Percentiles rank a stretch among this genome's conserved stretches.
phyloP scores from a whole-genome alignment of 2,329 filamentous ascomycete species.

The Talaromyces amestolkiae region DNA sequence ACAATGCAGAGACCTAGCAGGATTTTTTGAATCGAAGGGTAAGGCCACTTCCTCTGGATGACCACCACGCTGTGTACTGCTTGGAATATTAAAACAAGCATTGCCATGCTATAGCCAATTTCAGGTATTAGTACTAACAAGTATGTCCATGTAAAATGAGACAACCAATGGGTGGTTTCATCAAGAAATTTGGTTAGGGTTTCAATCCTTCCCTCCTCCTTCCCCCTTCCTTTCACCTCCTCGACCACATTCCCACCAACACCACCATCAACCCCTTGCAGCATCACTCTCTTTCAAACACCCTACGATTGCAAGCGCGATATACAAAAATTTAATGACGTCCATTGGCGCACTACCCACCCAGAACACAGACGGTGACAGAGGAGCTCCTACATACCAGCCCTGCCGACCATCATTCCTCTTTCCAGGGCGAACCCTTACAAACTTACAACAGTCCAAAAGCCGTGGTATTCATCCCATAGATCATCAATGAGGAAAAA shows the following conservation, averaged over 20 bases:
- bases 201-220: neutral
- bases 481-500: neutral
- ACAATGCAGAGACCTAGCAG: too few species aligned
- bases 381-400: conserved; percentile 14
- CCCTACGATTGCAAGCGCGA: too few species aligned
- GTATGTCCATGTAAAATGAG: neutral
- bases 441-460: neutral
- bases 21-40: neutral
- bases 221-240: neutral
- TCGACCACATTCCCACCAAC: neutral
- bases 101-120: neutral
- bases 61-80: neutral
- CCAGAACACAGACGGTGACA: neutral
- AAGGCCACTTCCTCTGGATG: neutral
- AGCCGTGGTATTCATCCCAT: neutral
- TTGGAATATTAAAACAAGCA: neutral
- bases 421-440: conserved; percentile 16
- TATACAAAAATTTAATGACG: neutral
- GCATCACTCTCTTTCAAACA: neutral
- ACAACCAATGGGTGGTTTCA: neutral
- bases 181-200: neutral
- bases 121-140: neutral
- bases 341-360: neutral
- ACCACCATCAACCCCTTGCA: conserved; percentile 1
- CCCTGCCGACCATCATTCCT: conserved; percentile 17